Base-by-base conservation (phyloP, 805 yeast genomes). In the Millerago galiae region DNA sequence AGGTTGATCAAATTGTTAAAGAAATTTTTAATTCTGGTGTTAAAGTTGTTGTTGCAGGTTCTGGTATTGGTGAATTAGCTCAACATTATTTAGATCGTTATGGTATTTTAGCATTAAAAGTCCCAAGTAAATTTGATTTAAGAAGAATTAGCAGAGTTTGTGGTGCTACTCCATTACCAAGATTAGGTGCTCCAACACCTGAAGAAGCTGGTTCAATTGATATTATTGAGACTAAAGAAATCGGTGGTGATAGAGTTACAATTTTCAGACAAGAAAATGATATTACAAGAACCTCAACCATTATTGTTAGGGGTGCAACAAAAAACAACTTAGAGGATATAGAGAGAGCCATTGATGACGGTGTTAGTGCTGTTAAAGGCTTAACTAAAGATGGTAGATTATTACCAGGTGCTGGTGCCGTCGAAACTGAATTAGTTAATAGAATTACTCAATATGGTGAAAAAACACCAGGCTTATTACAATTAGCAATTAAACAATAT, bases 181-280 rank as follows among this genome's bases (percentile, higher is more conserved):
- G 96, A 63, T 72, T 90, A 45, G 96, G 96, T 50, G 95, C 96
- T 2, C 97, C 97, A 54, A 77, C 86, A 67, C 91, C 95, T 16
- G 96, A 90, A 58, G 97, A 91, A 66, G 77, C 87, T 72, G 99
- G 99, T 42, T 60, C 74, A 34, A 77, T 93, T 47, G 99, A 91
- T 60, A 63, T 82, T 26, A 91, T 93, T 39, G 95, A 86, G 68
- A 83, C 96, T 18, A 78, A 77, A 55, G 99, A 93, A 70, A 88
- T 93, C 60, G 99, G 99, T 51, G 96, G 97, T 42, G 97, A 93
- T 66, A 79, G 96, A 63, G 98, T 93, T 31, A 91, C 98, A 9
- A 75, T 93, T 26, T 90, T 93, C 72, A 77, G 87, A 61, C 99
- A 93, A 66, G 78, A 74, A 49, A 63, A 68, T 28, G 65, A 65